A percentile compares a stretch with the other conserved stretches of the same genome.
Evolutionary conservation across 2,329 filamentous ascomycete genomes (phyloP).

Genomic region (Verticillium tricorpus): DNA sequence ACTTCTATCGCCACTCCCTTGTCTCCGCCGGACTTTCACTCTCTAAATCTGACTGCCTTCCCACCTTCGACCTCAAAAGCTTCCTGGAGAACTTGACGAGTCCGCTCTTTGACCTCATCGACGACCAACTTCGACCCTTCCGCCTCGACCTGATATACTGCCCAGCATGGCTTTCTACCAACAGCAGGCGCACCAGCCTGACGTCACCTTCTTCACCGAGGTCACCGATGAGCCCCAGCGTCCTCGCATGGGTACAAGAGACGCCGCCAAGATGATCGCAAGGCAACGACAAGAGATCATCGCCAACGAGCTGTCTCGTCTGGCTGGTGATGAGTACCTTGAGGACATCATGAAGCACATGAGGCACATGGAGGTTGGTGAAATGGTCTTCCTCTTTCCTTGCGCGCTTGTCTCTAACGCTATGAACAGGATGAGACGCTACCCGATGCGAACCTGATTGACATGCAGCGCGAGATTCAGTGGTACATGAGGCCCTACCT

Average conservation of each 20-base stretch:
- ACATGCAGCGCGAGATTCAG: constrained; percentile 98
- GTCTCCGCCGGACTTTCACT: constrained; percentile 7
- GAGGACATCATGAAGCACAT: constrained; percentile 94
- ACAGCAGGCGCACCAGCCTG: constrained; percentile 23
- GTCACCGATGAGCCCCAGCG: constrained; percentile 43
- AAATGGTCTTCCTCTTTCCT: neutral
- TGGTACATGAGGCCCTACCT: constrained; percentile 99
- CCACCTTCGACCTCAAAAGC: constrained; percentile 11
- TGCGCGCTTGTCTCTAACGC: constrained; percentile 9
- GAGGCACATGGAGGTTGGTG: constrained; percentile 81
- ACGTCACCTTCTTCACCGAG: constrained; percentile 53
- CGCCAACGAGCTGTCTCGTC: constrained; percentile 79
- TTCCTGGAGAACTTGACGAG: constrained; percentile 19
- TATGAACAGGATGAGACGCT: constrained; percentile 67
- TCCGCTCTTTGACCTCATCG: constrained; percentile 32
- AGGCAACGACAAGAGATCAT: constrained; percentile 83
- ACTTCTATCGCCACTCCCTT: constrained; percentile 9
- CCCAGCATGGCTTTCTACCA: constrained; percentile 43
- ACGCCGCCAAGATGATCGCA: constrained; percentile 73
- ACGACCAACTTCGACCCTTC: constrained; percentile 24
- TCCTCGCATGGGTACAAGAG: constrained; percentile 63
- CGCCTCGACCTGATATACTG: constrained; percentile 15
- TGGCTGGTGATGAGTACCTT: constrained; percentile 85
- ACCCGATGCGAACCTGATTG: constrained; percentile 94
- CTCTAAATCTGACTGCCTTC: constrained; percentile 2